phyloP scores from a whole-genome alignment of 2,329 filamentous ascomycete species.

The Diplodia intermedia region DNA sequence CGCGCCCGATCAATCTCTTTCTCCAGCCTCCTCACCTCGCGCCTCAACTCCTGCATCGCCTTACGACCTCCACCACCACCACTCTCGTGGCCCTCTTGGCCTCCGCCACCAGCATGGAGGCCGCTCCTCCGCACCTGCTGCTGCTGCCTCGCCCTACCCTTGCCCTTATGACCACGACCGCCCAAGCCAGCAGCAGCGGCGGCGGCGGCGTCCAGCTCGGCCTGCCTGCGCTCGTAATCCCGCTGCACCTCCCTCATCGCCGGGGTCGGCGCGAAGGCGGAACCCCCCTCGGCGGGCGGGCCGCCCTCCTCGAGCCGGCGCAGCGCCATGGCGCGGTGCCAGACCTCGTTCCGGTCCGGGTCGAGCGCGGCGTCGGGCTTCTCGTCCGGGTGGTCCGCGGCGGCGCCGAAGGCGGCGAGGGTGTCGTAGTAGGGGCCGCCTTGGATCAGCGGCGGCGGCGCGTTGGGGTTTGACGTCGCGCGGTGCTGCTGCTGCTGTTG shows the following conservation, averaged over 20 bases:
- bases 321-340: slow-evolving; percentile 20
- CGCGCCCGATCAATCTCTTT: too few relatives aligned
- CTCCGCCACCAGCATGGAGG: too few relatives aligned
- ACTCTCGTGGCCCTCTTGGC: too few relatives aligned
- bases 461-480: too few relatives aligned
- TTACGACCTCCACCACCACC: too few relatives aligned
- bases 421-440: not conserved
- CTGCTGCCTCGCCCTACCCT: too few relatives aligned
- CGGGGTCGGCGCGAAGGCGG: not conserved
- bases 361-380: not conserved
- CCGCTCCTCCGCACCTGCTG: too few relatives aligned
- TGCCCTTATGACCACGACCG: too few relatives aligned
- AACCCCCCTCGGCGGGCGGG: not conserved
- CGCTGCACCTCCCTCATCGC: not conserved
- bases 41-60: not conserved
- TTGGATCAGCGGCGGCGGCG: not conserved
- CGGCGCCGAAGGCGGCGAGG: not conserved
- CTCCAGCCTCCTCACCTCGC: not conserved
- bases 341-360: not conserved
- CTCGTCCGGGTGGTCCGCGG: not conserved
- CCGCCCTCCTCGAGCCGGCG: slow-evolving; percentile 18
- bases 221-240: not conserved
- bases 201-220: not conserved
- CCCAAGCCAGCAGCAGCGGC: too few relatives aligned
- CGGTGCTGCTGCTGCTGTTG: not conserved